These are phyloP conservation scores for Paraconiothyrium sp. DNA, from an alignment of 2,329 filamentous ascomycete species.

Conservation along the genomic window DNA sequence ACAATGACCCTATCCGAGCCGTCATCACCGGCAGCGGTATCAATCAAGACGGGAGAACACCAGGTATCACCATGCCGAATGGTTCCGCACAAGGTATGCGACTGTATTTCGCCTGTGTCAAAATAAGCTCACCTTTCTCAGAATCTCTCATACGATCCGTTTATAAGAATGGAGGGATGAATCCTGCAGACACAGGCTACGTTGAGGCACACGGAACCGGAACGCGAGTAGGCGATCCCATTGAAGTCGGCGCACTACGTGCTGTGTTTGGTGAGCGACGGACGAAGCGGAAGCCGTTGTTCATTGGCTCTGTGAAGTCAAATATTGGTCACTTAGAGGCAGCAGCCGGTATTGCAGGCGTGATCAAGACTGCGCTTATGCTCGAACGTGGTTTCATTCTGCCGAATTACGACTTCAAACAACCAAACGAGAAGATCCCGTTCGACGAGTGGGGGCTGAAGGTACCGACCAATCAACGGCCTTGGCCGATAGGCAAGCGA, in stretches of 20 bases:
- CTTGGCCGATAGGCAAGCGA: constrained; percentile 37
- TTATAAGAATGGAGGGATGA: constrained; percentile 34
- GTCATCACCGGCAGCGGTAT: constrained; percentile 54
- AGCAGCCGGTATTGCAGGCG: constrained; percentile 39
- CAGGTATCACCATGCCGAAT: constrained; percentile 68
- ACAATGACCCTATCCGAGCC: constrained; percentile 63
- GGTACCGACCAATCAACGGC: constrained; percentile 25
- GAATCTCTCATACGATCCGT: constrained; percentile 33
- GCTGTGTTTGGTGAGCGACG: constrained; percentile 34
- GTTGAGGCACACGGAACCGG: constrained; percentile 60
- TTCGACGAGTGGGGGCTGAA: constrained; percentile 36
- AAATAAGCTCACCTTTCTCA: constrained; percentile 14
- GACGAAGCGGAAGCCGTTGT: constrained; percentile 31
- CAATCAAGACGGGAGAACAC: constrained; percentile 65
- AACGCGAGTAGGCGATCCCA: constrained; percentile 58
- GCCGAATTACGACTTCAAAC: constrained; percentile 50
- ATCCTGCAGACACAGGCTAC: constrained; percentile 37
- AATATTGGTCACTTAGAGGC: constrained; percentile 48
- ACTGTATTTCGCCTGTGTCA: background rate
- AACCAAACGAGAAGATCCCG: constrained; percentile 43
- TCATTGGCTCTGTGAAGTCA: constrained; percentile 41
- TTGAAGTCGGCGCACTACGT: constrained; percentile 38
- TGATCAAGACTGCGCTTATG: constrained; percentile 54
- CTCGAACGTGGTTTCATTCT: constrained; percentile 51
- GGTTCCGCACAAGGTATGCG: constrained; percentile 56